Evolutionary conservation across 352 stramenopile genomes (phyloP), one percentile per base, ranked within the genome.

Genomic region (Phytophthora cajani): DNA sequence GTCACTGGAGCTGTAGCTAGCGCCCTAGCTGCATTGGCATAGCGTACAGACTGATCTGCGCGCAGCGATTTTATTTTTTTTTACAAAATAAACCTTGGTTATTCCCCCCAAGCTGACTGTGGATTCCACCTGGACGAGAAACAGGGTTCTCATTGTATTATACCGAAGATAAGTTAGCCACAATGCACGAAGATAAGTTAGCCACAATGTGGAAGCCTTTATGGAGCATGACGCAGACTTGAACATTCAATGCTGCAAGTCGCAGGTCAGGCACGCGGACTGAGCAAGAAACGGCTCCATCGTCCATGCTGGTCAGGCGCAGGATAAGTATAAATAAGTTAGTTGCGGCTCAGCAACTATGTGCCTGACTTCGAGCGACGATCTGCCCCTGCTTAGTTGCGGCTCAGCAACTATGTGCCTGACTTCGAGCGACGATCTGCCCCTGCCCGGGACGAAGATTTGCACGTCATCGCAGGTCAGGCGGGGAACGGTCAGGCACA

Each of bases 1-100:
- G 60, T 78, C 30, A 58, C 65, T 40, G 49, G 40, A 23, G 70
- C 56, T 36, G 60, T 74, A 17, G n/a, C 55, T 32, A 67, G 53
- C 42, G 47, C 71, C 44, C 40, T 77, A 23, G 27, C 38, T 42
- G 53, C 53, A 36, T 47, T 76, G 23, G 17, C 49, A 27, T 76
- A 72, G 49, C 25, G 36, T 40, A 49, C 5, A 52, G 46, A 21
- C 16, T 16, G 14, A 25, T 7, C 25, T 11, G 27, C 17, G 23
- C 53, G 27, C 47, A 52, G 32, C 32, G 56, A 50, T 14, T 23
- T 55, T 64, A 44, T 51, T 64, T 27, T 44, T 55, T 67, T 57
- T 68, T 55, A 46, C 0, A 1, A 23, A 54, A 67, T 54, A 27
- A 23, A 14, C 38, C 36, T 42, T 17, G 36, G 36, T 16, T 17